phyloP scores from a whole-genome alignment of 1,139 yeast species.

The Williopsis jadinii region DNA sequence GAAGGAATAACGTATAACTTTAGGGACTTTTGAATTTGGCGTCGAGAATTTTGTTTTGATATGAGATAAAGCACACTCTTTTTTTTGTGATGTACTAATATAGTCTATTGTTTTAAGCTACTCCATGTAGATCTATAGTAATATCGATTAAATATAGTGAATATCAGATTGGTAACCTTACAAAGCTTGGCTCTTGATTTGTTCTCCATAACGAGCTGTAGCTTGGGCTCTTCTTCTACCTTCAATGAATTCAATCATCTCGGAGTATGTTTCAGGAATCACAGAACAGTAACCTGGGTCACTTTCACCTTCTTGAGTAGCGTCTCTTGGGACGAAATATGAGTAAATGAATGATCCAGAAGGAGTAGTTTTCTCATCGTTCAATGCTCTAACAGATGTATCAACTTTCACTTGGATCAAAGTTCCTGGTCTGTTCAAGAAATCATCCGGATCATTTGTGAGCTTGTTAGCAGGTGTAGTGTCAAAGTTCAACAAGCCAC shows the following conservation, averaged over 20 bases:
- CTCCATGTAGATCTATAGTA: no score
- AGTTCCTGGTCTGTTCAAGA: conserved; percentile 75
- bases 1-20: neutral
- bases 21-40: neutral
- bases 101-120: no score
- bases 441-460: conserved; percentile 47
- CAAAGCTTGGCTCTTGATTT: conserved; percentile 21
- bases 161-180: neutral
- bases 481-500: conserved; percentile 34
- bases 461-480: conserved; percentile 53
- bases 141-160: neutral
- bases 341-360: conserved; percentile 87
- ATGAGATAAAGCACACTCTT: no score
- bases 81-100: no score
- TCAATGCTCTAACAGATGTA: conserved; percentile 65
- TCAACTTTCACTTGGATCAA: conserved; percentile 85
- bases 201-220: conserved; percentile 63
- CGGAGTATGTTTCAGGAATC: conserved; percentile 80
- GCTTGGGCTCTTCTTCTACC: conserved; percentile 87
- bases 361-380: conserved; percentile 52
- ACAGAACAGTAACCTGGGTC: conserved; percentile 52
- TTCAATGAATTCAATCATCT: conserved; percentile 86
- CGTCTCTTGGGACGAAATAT: conserved; percentile 68
- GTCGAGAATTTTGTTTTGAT: conserved; percentile 1
- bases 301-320: conserved; percentile 29